A percentile compares a stretch with the other conserved stretches of the same genome.
These are phyloP conservation scores for Claviceps sp. DNA, from an alignment of 2,329 filamentous ascomycete genomes.

Conservation along the genomic window DNA sequence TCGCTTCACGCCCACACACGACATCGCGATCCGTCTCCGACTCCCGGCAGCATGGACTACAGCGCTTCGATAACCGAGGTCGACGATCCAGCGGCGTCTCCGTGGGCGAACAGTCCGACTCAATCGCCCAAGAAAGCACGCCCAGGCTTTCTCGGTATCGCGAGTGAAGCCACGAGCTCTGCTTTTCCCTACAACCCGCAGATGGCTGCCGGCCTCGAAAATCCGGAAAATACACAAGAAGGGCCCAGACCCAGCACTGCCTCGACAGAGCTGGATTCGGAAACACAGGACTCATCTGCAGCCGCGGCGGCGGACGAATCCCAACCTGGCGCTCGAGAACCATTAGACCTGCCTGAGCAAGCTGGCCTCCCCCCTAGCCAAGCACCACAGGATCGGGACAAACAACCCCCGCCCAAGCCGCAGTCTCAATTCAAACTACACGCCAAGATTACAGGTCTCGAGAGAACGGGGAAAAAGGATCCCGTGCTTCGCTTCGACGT, in stretches of 20 bases:
- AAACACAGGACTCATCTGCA: slow-evolving; percentile 11
- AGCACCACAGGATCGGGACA: slow-evolving; percentile 26
- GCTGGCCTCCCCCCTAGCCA: slow-evolving; percentile 10
- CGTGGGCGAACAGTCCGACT: slow-evolving; percentile 42
- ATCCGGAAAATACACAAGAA: slow-evolving; percentile 23
- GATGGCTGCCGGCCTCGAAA: slow-evolving; percentile 24
- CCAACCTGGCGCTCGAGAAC: slow-evolving; percentile 5
- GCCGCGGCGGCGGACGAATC: slow-evolving; percentile 9
- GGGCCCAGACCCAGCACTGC: slow-evolving; percentile 34
- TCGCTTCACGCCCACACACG: neutral
- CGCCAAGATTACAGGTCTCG: slow-evolving; percentile 86
- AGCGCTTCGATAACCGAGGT: slow-evolving; percentile 40
- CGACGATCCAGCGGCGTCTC: slow-evolving; percentile 39
- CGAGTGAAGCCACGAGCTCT: slow-evolving; percentile 25
- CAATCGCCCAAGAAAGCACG: slow-evolving; percentile 35
- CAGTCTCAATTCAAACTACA: slow-evolving; percentile 73
- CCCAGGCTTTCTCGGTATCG: slow-evolving; percentile 27
- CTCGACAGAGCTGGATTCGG: slow-evolving; percentile 31
- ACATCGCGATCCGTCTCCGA: neutral
- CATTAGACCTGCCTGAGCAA: slow-evolving; percentile 7
- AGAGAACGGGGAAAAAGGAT: slow-evolving; percentile 89
- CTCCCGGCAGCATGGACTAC: slow-evolving; percentile 39
- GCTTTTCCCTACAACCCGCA: slow-evolving; percentile 32
- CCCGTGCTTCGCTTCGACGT: slow-evolving; percentile 91
- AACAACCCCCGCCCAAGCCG: slow-evolving; percentile 40